Conservation (phyloP, 139 green algal genomes). For the Micromonas commoda region DNA sequence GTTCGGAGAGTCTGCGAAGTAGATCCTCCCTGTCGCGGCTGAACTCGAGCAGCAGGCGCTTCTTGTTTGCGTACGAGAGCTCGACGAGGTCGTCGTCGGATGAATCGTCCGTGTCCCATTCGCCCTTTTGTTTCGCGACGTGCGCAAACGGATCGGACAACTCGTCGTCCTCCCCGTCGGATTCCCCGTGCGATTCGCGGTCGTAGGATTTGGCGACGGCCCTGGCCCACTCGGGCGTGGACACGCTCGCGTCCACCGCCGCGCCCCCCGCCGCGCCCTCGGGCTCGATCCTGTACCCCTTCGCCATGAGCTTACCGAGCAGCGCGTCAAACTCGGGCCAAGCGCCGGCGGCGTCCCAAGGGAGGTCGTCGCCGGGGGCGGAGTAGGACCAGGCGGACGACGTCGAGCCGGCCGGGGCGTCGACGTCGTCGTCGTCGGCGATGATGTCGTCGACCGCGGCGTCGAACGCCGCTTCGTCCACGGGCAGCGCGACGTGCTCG, state of each 20-base stretch:
- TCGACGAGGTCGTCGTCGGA: background rate
- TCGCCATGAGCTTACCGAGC: background rate
- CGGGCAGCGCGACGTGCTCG: background rate
- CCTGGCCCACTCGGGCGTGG: conserved; percentile 12
- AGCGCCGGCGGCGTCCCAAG: background rate
- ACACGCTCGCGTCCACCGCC: background rate
- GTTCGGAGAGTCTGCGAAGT: background rate
- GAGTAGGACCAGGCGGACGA: background rate
- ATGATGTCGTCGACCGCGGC: background rate
- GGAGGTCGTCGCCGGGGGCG: background rate
- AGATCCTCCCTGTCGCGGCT: background rate
- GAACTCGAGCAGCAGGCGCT: background rate
- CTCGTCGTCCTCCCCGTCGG: background rate
- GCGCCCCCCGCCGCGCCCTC: background rate
- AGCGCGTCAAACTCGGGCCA: conserved; percentile 9
- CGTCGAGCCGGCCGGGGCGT: background rate
- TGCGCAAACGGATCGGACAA: background rate
- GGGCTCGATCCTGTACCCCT: background rate
- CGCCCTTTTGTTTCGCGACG: background rate
- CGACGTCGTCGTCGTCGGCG: background rate
- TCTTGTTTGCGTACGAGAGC: conserved; percentile 7
- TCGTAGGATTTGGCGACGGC: background rate
- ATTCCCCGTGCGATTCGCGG: background rate
- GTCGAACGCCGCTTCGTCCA: background rate
- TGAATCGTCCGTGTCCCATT: background rate